phyloP scores from a whole-genome alignment of 345 rosid species.

The Nephelium lappaceum region DNA sequence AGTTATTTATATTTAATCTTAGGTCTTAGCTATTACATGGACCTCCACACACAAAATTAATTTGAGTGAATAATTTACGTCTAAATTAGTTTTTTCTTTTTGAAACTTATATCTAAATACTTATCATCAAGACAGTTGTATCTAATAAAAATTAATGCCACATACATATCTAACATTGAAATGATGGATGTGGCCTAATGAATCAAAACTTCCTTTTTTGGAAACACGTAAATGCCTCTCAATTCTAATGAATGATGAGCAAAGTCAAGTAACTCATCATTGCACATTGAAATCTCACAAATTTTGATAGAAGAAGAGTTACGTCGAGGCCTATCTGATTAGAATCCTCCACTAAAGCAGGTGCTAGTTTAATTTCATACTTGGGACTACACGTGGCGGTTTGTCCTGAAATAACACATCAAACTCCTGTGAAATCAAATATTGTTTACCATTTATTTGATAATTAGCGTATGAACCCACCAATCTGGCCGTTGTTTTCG shows the following conservation, averaged over 20 bases:
- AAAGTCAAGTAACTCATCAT: slow-evolving; percentile 14
- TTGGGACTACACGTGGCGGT: not conserved
- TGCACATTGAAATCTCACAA: not conserved
- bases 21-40: too few species aligned
- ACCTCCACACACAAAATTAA: too few species aligned
- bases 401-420: not conserved
- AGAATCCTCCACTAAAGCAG: not conserved
- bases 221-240: not conserved
- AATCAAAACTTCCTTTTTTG: not conserved
- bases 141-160: too few species aligned
- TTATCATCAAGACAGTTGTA: too few species aligned
- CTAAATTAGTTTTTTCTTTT: too few species aligned
- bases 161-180: too few species aligned
- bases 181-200: too few species aligned
- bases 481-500: slow-evolving; percentile 18
- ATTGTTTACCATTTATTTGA: not conserved
- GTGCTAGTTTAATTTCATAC: not conserved
- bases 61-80: too few species aligned
- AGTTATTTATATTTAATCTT: too few species aligned
- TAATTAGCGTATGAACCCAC: not conserved
- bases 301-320: not conserved
- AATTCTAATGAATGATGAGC: not conserved
- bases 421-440: not conserved
- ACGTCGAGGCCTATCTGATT: not conserved
- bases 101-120: too few species aligned